Base-by-base conservation (phyloP, 2,329 filamentous ascomycete species). In the Calonectria pteridis region DNA sequence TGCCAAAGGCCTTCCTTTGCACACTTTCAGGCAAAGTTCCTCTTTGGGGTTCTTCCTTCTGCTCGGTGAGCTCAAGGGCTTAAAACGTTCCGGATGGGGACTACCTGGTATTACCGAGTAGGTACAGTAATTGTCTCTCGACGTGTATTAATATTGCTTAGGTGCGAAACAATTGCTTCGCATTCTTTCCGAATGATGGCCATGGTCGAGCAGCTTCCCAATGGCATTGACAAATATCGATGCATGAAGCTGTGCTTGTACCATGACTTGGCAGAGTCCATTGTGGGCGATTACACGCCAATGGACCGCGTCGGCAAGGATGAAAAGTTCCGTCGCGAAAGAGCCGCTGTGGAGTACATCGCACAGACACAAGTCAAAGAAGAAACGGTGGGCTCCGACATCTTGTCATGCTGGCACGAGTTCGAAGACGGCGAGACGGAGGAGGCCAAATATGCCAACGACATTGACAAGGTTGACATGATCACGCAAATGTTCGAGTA, bases 101-200 rank as follows among this genome's bases (percentile, higher is more conserved):
- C 92, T 96, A 58, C 98, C 98, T 84, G 92, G 92, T 63, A 95
- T 98, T 76, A 37, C 6, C 10, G 81, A 62, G 84, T 73, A 29
- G 63, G 74, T 75, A 29, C 28, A 20, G 18, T n/a, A 9, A n/a
- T 13, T 10, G 11, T 6, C 35, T 50, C 26, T 16, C 26, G n/a
- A 13, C 13, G 13, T 20, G 6, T 23, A 26, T 28, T 63, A 37
- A 50, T 71, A 72, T 11, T 70, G 58, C 59, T 23, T 7, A 76
- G 90, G 71, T 94, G 94, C 82, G 97, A 99, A 85, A 98, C 95
- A 1, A 98, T 99, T 82, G 91, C 95, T 68, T 97, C 99, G 86
- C 97, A 99, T 89, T 99, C 98, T 95, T 99, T 98, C 86, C 95
- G 97, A 85, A 99, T 99, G 97, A 95, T 95, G 46, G 91, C 98